These are phyloP conservation scores for Alternaria infectoria DNA, from an alignment of 2,329 filamentous ascomycete species.

Conservation along the genomic window DNA sequence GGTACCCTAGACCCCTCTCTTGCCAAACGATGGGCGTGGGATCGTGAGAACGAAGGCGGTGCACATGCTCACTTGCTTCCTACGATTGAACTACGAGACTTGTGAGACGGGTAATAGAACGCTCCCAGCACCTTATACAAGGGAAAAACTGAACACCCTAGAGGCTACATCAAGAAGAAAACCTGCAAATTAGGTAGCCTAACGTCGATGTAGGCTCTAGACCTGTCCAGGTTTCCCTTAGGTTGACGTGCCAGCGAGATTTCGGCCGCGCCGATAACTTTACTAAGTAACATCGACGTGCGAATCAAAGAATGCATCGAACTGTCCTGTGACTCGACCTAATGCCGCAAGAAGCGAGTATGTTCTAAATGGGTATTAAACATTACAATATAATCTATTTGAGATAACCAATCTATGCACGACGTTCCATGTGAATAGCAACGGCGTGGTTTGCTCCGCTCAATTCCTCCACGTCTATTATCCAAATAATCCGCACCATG, in stretches of 20 bases:
- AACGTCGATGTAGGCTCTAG: background rate
- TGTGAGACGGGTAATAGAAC: background rate
- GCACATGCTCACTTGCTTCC: background rate
- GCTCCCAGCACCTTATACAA: background rate
- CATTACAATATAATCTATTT: too few relatives aligned
- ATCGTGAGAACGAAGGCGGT: background rate
- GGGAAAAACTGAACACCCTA: background rate
- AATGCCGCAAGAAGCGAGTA: too few relatives aligned
- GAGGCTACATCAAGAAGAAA: background rate
- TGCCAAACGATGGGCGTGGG: background rate
- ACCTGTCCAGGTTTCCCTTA: background rate
- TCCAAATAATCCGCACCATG: background rate
- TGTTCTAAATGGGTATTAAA: too few relatives aligned
- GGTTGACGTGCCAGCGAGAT: background rate
- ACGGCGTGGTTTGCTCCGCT: too few relatives aligned
- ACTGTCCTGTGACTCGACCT: too few relatives aligned
- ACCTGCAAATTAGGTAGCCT: background rate
- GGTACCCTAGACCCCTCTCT: background rate
- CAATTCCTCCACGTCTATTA: too few relatives aligned
- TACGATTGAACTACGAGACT: background rate
- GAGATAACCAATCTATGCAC: too few relatives aligned
- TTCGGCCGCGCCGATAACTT: too few relatives aligned
- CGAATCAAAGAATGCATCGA: too few relatives aligned
- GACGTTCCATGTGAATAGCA: too few relatives aligned
- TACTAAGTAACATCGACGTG: too few relatives aligned